These are phyloP conservation scores for Penicillium italicum DNA, from an alignment of 2,329 filamentous ascomycete species.

Conservation along the genomic window DNA sequence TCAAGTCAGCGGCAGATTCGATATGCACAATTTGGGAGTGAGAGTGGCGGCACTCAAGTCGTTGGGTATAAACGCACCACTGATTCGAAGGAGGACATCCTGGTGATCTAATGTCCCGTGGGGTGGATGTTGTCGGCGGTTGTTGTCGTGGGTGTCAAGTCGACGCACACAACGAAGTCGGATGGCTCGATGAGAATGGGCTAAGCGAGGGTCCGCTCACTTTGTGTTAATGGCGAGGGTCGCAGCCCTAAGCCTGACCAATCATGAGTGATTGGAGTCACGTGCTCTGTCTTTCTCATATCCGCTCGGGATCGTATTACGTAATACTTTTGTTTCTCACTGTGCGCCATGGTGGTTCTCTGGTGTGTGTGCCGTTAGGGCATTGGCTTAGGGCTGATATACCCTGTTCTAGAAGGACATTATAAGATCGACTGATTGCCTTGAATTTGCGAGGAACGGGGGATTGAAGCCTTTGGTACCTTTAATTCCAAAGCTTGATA, in stretches of 20 bases:
- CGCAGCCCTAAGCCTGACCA: slow-evolving; percentile 40
- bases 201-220: slow-evolving; percentile 39
- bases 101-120: slow-evolving; percentile 46
- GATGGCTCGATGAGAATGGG: slow-evolving; percentile 37
- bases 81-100: slow-evolving; percentile 65
- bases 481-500: neutral
- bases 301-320: neutral
- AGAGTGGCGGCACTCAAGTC: slow-evolving; percentile 12
- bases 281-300: neutral
- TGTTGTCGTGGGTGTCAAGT: slow-evolving; percentile 46
- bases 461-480: neutral
- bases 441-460: neutral
- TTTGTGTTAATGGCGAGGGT: slow-evolving; percentile 39
- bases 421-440: neutral
- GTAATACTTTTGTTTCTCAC: slow-evolving; percentile 2
- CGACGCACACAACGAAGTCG: slow-evolving; percentile 44
- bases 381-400: slow-evolving; percentile 20
- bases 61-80: slow-evolving; percentile 52
- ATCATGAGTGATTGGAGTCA: slow-evolving; percentile 2
- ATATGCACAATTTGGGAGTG: slow-evolving; percentile 11
- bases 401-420: slow-evolving; percentile 15
- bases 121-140: slow-evolving; percentile 46
- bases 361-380: slow-evolving; percentile 17
- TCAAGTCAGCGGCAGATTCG: slow-evolving; percentile 40
- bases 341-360: slow-evolving; percentile 1